Base-by-base conservation (phyloP, 306 rosid species). In the Boehmeria nivea region DNA sequence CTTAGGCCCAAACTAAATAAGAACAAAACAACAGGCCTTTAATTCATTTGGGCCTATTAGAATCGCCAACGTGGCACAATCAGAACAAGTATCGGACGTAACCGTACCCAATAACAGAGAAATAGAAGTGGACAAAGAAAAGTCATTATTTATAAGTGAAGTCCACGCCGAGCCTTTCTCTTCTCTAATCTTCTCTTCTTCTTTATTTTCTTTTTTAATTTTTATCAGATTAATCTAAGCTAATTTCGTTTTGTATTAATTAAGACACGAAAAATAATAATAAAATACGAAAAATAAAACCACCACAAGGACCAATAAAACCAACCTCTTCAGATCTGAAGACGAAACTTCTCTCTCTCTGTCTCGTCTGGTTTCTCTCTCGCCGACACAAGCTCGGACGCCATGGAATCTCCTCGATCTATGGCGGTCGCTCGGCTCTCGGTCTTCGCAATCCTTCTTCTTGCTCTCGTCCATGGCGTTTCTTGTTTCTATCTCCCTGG, bases 401-500 rank as follows among this genome's bases (percentile, higher is more conserved):
- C 90, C 81, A 86, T 86, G 98, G 88, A 86, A 84, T 78, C 80
- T 82, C 66, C 22, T 66, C 70, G 95, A 80, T 83, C 94, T 67
- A 57, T 57, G 55, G 57, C 71, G 25, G 21, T 55, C 37, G 53
- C 16, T 28, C 18, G 61, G 14, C 33, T 68, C 27, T 25, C 73
- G 52, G 64, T 81, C 72, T 76, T 59, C 19, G 68, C 82, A 1
- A 37, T 77, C 39, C 60, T 84, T 26, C 58, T 82, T 33, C 76
- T 87, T 24, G 48, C 74, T 38, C 72, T 93, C 66, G 9, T 87
- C 66, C 89, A 79, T 66, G 76, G 71, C 52, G 79, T 70, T 64
- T 59, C 49, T 74, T 81, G 72, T 61, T 93, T 93, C 78, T 93
- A 93, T 65, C 99, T 93, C 65, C 99, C 99, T 12, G 99, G 99